Evolutionary conservation across 2,329 filamentous ascomycete species (phyloP).

Genomic region (Elsinoe necatrix): DNA sequence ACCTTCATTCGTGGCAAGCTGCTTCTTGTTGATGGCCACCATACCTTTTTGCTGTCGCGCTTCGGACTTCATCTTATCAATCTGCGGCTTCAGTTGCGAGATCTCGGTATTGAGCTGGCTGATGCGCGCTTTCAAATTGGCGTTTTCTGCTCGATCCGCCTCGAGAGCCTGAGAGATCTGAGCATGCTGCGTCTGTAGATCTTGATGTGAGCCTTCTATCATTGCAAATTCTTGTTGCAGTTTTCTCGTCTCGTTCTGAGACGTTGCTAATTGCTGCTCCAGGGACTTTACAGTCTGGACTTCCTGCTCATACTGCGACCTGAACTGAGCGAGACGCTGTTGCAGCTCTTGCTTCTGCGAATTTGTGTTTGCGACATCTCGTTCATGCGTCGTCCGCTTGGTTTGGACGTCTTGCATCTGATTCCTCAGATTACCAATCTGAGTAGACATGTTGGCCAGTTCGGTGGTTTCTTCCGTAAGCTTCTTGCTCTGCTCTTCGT

Average conservation of each 20-base stretch:
- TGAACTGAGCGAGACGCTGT: conserved; percentile 73
- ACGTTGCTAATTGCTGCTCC: conserved; percentile 70
- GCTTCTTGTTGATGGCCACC: conserved; percentile 98
- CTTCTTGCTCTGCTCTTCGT: conserved; percentile 80
- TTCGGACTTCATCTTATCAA: conserved; percentile 88
- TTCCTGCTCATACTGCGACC: conserved; percentile 86
- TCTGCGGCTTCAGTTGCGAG: conserved; percentile 72
- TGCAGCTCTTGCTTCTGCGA: conserved; percentile 92
- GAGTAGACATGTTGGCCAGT: conserved; percentile 90
- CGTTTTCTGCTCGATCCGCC: conserved; percentile 82
- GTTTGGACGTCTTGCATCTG: conserved; percentile 90
- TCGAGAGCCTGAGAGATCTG: conserved; percentile 67
- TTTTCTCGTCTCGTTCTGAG: conserved; percentile 73
- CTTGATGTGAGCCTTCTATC: conserved; percentile 70
- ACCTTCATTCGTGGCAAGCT: conserved; percentile 77
- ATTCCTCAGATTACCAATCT: conserved; percentile 80
- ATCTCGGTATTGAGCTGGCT: conserved; percentile 74
- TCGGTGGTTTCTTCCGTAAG: conserved; percentile 84
- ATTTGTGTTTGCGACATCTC: conserved; percentile 70
- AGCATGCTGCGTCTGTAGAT: conserved; percentile 73
- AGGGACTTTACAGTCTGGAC: conserved; percentile 75
- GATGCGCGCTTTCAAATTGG: conserved; percentile 77
- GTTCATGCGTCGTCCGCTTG: conserved; percentile 70
- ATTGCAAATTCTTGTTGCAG: conserved; percentile 75
- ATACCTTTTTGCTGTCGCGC: conserved; percentile 92